phyloP scores from a whole-genome alignment of 2,329 filamentous ascomycete species.

The Ophiocordyceps polyrhachis-furcata region DNA sequence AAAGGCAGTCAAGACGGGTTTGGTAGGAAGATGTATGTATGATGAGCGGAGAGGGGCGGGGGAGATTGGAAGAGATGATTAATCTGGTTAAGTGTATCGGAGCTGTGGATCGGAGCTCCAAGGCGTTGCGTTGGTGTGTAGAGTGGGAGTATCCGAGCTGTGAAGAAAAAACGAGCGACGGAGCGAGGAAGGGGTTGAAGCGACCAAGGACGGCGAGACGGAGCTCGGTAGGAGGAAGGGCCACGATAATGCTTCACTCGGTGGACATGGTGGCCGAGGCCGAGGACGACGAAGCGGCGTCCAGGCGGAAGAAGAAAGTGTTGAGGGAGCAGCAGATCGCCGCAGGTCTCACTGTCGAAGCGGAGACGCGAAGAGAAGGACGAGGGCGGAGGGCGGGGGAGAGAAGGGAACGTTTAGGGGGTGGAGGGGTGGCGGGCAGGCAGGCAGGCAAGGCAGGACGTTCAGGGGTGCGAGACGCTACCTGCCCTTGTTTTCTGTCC shows the following conservation, averaged over 20 bases:
- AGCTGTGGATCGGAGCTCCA: neutral
- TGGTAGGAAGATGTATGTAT: neutral
- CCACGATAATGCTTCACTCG: neutral
- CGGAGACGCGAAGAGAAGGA: constrained; percentile 2
- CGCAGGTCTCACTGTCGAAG: constrained; percentile 5
- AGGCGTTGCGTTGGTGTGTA: too few relatives aligned
- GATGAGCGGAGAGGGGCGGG: neutral
- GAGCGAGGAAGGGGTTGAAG: constrained; percentile 9
- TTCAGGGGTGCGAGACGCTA: neutral
- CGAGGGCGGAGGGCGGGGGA: neutral
- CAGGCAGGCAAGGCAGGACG: neutral
- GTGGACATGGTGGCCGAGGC: neutral
- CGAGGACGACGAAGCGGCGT: neutral
- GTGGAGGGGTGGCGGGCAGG: neutral
- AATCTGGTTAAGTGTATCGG: neutral
- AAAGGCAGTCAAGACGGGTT: neutral
- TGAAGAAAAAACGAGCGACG: neutral
- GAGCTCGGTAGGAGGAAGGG: constrained; percentile 5
- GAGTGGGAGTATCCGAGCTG: neutral
- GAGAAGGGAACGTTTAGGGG: neutral
- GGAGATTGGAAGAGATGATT: neutral
- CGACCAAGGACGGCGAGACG: constrained; percentile 7
- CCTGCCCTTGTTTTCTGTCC: too few relatives aligned
- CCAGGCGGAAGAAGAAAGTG: constrained; percentile 1
- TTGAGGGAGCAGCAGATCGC: constrained; percentile 4